phyloP scores from a whole-genome alignment of 139 green algal species.

The Picochlorum sp. region DNA sequence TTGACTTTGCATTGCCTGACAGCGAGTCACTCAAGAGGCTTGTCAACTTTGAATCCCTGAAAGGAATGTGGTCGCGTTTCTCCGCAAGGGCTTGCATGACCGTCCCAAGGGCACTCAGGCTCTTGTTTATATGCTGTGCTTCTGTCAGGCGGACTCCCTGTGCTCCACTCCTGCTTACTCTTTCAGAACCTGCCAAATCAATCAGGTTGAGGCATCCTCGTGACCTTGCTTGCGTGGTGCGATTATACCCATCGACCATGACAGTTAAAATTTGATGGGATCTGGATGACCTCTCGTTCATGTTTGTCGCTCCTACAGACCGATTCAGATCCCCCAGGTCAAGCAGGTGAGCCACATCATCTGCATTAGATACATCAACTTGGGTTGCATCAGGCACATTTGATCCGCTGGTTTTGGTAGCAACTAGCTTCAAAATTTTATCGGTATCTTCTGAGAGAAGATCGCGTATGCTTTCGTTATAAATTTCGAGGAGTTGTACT shows the following conservation, averaged over 20 bases:
- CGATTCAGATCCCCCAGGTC: conserved; percentile 41
- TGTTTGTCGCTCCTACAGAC: conserved; percentile 67
- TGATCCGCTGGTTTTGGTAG: conserved; percentile 58
- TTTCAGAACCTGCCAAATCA: conserved; percentile 57
- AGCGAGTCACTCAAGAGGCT: conserved; percentile 80
- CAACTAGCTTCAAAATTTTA: conserved; percentile 5
- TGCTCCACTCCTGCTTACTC: conserved; percentile 29
- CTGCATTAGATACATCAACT: conserved; percentile 47
- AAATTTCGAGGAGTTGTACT: conserved; percentile 93
- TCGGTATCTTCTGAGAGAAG: conserved; percentile 39
- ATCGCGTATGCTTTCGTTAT: conserved; percentile 89
- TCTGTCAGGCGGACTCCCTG: conserved; percentile 74
- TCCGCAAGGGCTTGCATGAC: conserved; percentile 73
- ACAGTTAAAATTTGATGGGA: conserved; percentile 73
- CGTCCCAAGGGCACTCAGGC: conserved; percentile 49
- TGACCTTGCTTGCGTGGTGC: conserved; percentile 37
- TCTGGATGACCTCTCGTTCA: conserved; percentile 86
- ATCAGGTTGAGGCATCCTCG: conserved; percentile 69
- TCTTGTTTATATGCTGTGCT: conserved; percentile 91
- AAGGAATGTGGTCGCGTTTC: conserved; percentile 72
- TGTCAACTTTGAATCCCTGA: conserved; percentile 87
- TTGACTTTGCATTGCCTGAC: conserved; percentile 72
- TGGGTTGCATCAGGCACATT: conserved; percentile 76
- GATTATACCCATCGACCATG: conserved; percentile 67
- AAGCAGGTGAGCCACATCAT: conserved; percentile 77